phyloP scores from a whole-genome alignment of 257 asterid genomes.

The Rhazya stricta region DNA sequence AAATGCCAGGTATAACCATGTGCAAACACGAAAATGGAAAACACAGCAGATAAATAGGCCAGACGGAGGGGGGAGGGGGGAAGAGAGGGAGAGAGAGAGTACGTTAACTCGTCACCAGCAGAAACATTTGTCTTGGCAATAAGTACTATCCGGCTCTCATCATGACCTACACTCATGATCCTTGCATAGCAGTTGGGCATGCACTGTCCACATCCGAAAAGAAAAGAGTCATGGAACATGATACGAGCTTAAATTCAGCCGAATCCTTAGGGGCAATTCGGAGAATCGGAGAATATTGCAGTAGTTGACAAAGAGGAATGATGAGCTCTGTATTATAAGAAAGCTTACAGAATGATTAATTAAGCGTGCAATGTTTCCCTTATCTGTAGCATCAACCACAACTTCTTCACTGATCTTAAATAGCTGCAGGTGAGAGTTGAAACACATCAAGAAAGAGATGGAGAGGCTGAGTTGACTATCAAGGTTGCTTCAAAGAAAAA shows the following conservation, averaged over 20 bases:
- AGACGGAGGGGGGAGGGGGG: not conserved
- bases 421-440: conserved; percentile 44
- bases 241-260: not conserved
- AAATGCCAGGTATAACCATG: not conserved
- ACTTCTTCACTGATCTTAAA: conserved; percentile 98
- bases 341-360: conserved; percentile 88
- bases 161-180: conserved; percentile 95
- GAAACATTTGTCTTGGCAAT: conserved; percentile 81
- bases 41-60: not conserved
- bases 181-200: conserved; percentile 99
- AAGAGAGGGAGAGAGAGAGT: conserved; percentile 26
- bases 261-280: not conserved
- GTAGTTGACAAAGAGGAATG: not conserved
- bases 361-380: conserved; percentile 94
- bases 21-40: not conserved
- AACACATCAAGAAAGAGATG: not conserved
- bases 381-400: conserved; percentile 95
- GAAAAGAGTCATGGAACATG: not conserved
- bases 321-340: not conserved
- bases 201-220: conserved; percentile 46
- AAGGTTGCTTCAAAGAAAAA: not conserved
- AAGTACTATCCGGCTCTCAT: conserved; percentile 97
- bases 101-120: conserved; percentile 96
- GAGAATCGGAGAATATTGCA: not conserved
- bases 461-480: not conserved